Conservation (phyloP, 225 moss, liverwort and hornwort species). For the Polytrichum commune region DNA sequence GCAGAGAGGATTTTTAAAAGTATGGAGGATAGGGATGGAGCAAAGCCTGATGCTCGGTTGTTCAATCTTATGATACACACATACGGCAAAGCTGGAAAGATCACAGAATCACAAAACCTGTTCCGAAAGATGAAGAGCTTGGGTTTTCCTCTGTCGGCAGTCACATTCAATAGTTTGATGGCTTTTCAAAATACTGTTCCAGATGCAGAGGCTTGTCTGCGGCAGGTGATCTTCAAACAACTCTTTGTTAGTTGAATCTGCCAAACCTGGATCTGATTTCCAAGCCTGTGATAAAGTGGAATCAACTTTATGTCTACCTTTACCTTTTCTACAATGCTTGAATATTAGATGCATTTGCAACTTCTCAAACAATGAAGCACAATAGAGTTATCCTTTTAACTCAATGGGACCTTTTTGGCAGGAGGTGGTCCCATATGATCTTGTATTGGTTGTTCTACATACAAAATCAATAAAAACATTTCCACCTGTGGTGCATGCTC, state of each 20-base stretch:
- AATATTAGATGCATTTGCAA: no score
- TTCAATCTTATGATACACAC: conserved; percentile 89
- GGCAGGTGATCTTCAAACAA: conserved; percentile 53
- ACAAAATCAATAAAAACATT: no score
- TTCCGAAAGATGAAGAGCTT: conserved; percentile 75
- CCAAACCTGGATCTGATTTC: no score
- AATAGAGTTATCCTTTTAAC: no score
- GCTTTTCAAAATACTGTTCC: conserved; percentile 60
- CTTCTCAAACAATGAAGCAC: no score
- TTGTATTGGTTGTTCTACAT: no score
- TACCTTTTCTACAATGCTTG: no score
- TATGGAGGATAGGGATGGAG: conserved; percentile 50
- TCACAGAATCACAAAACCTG: conserved; percentile 53
- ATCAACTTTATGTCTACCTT: no score
- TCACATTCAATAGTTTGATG: conserved; percentile 84
- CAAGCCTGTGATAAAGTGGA: neutral
- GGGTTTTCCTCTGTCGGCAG: conserved; percentile 52
- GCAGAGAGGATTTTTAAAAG: conserved; percentile 69
- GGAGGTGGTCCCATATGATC: no score
- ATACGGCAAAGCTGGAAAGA: conserved; percentile 73
- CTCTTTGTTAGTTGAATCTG: neutral
- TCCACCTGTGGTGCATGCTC: no score
- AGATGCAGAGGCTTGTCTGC: conserved; percentile 80
- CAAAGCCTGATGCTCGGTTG: conserved; percentile 71
- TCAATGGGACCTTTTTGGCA: no score